Conservation (phyloP, 2,329 filamentous ascomycete species). For the Lithohypha guttulata region DNA sequence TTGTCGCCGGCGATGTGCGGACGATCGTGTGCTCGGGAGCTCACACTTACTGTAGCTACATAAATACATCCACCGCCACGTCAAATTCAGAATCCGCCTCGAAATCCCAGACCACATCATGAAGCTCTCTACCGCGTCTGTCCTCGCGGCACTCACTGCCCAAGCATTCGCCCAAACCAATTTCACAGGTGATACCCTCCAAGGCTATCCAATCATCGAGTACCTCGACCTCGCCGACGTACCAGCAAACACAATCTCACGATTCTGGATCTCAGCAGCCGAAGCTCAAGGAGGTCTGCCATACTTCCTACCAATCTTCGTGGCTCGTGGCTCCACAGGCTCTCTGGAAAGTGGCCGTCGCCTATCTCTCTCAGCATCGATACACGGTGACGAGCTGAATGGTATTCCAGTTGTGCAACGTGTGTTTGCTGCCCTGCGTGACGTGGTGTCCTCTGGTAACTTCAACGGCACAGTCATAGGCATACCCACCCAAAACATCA, state of each 20-base stretch:
- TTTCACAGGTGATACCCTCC: slow-evolving; percentile 8
- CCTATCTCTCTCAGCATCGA: slow-evolving; percentile 8
- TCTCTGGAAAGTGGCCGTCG: slow-evolving; percentile 7
- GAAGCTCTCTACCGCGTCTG: neutral
- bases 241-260: slow-evolving; percentile 9
- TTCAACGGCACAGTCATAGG: slow-evolving; percentile 6
- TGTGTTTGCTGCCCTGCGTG: slow-evolving; percentile 6
- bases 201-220: slow-evolving; percentile 9
- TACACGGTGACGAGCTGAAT: slow-evolving; percentile 11
- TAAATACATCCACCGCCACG: too few species aligned
- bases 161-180: slow-evolving; percentile 3
- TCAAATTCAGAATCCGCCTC: too few species aligned
- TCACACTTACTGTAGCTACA: too few species aligned
- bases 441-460: slow-evolving; percentile 1
- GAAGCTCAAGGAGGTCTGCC: slow-evolving; percentile 8
- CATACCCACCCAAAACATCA: slow-evolving; percentile 4
- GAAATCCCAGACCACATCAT: too few species aligned
- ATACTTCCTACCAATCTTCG: slow-evolving; percentile 10
- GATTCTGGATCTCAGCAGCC: slow-evolving; percentile 8
- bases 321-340: slow-evolving; percentile 8
- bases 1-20: too few species aligned
- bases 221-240: slow-evolving; percentile 9
- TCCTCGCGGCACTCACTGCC: neutral
- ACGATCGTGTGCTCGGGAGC: too few species aligned
- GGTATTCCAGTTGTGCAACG: slow-evolving; percentile 11